Conservation (phyloP, 352 stramenopile genomes). For the Globisporangium apiculatum region DNA sequence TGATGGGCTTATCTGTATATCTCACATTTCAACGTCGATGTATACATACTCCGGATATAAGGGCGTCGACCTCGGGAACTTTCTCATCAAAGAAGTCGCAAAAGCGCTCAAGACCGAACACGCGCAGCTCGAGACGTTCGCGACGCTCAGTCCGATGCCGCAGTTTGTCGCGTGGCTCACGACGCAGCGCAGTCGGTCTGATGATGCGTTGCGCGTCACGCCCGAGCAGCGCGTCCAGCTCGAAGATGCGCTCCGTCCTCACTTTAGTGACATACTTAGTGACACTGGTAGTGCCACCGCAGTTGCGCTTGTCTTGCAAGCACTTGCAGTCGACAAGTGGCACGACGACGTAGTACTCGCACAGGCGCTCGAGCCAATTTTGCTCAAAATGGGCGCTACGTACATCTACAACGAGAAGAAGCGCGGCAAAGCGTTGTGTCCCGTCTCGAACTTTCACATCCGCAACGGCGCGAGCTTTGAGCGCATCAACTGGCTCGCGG, state of each 20-base stretch:
- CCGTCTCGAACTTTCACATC: conserved; percentile 82
- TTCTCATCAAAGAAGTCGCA: conserved; percentile 94
- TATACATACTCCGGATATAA: not conserved
- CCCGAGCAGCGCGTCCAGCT: conserved; percentile 25
- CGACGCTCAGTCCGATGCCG: conserved; percentile 93
- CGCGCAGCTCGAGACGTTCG: conserved; percentile 78
- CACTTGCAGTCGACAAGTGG: conserved; percentile 47
- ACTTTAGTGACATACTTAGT: too few species aligned
- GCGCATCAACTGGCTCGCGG: conserved; percentile 77
- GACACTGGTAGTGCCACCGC: too few species aligned
- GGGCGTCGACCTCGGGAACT: conserved; percentile 93
- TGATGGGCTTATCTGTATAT: too few species aligned
- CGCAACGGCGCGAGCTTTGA: conserved; percentile 83
- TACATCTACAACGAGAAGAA: conserved; percentile 85
- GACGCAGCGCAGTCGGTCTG: conserved; percentile 52
- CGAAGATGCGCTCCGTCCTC: conserved; percentile 14
- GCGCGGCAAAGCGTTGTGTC: conserved; percentile 71
- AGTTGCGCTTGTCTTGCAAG: conserved; percentile 28
- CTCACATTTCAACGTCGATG: too few species aligned
- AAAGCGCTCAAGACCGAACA: conserved; percentile 69
- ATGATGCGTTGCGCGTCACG: conserved; percentile 23
- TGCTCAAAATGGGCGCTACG: conserved; percentile 50
- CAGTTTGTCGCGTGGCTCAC: conserved; percentile 91
- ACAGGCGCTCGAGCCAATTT: conserved; percentile 44
- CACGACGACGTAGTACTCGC: conserved; percentile 28